Percentiles rank a stretch among this genome's conserved stretches.
Conservation (phyloP, 306 rosid species). For the Parietaria judaica region DNA sequence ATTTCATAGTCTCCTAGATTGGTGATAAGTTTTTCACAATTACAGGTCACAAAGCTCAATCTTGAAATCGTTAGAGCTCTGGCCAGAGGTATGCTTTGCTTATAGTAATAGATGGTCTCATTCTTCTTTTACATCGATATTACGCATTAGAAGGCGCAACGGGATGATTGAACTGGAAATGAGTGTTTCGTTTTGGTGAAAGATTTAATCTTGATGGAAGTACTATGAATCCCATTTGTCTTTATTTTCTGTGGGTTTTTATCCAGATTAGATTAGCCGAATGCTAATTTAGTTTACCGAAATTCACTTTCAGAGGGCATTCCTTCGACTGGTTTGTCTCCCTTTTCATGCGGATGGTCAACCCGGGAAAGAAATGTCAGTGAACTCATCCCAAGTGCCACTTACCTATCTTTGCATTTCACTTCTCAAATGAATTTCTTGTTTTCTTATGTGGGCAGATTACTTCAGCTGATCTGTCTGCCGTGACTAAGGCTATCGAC, state of each 20-base stretch:
- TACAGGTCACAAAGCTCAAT: conserved; percentile 87
- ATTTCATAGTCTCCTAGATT: too few species aligned
- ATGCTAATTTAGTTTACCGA: conserved; percentile 13
- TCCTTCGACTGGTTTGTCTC: conserved; percentile 88
- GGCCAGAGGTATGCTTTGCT: conserved; percentile 60
- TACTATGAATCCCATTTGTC: neutral
- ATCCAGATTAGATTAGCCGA: conserved; percentile 3
- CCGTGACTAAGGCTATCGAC: conserved; percentile 58
- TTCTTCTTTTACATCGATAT: neutral
- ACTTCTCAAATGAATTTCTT: neutral
- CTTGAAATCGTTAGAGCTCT: conserved; percentile 89
- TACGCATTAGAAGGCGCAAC: too few species aligned
- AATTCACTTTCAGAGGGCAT: conserved; percentile 66
- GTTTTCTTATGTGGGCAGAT: conserved; percentile 42
- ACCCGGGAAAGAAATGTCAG: conserved; percentile 64
- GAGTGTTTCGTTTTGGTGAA: too few species aligned
- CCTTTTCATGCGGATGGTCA: conserved; percentile 89
- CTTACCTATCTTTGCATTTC: neutral
- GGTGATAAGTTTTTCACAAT: too few species aligned
- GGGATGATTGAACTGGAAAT: too few species aligned
- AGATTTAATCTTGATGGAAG: neutral
- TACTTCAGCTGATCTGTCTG: conserved; percentile 56
- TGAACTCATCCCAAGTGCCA: conserved; percentile 9
- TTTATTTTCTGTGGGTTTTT: conserved; percentile 15
- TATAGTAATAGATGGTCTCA: neutral